A percentile compares a stretch with the other conserved stretches of the same genome.
Conservation (phyloP, 2,329 filamentous ascomycete genomes). For the Claviceps digitariae region DNA sequence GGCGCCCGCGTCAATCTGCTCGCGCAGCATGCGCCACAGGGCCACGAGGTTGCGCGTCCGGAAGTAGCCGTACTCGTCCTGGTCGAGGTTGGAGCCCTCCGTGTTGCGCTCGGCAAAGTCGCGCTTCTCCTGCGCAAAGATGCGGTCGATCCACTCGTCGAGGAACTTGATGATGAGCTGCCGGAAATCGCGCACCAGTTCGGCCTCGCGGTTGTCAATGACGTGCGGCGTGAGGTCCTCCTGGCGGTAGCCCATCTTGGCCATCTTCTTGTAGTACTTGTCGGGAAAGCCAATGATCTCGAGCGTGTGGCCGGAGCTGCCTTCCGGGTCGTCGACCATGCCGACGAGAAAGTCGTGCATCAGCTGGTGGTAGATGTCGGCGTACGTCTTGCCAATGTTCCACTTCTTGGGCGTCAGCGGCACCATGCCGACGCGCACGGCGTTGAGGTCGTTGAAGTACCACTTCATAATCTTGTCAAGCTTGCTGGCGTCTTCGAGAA, state of each 20-base stretch:
- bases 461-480: conserved; percentile 84
- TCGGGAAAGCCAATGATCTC: conserved; percentile 91
- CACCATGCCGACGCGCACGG: conserved; percentile 85
- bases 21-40: conserved; percentile 94
- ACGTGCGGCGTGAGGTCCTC: conserved; percentile 73
- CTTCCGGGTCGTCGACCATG: conserved; percentile 70
- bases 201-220: conserved; percentile 77
- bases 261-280: conserved; percentile 94
- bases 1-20: conserved; percentile 76
- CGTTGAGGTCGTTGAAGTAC: conserved; percentile 97
- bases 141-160: conserved; percentile 95
- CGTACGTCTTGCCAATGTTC: conserved; percentile 87
- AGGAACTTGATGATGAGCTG: conserved; percentile 90
- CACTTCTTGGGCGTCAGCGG: conserved; percentile 89
- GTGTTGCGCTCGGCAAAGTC: conserved; percentile 65
- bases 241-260: conserved; percentile 66
- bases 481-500: conserved; percentile 68
- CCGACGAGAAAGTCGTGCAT: conserved; percentile 90
- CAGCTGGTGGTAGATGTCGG: conserved; percentile 76
- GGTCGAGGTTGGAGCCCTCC: conserved; percentile 64
- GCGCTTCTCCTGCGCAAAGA: conserved; percentile 68
- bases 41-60: conserved; percentile 84
- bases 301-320: conserved; percentile 77
- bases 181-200: conserved; percentile 86
- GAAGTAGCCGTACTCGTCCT: conserved; percentile 80